Conservation (phyloP, 108 stramenopile genomes). For the Conticribra guillardii region DNA sequence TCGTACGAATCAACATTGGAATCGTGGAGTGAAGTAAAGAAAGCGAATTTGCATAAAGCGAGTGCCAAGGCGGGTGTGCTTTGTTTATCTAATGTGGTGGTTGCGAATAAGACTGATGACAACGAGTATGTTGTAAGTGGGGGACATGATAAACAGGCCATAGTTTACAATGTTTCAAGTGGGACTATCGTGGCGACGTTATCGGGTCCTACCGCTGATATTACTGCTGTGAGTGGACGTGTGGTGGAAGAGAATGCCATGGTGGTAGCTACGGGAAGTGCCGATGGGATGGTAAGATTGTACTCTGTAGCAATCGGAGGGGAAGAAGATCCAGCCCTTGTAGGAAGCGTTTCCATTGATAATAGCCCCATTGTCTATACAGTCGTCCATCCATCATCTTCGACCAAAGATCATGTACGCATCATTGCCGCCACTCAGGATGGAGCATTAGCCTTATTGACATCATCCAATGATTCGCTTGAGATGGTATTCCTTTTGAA, state of each 20-base stretch:
- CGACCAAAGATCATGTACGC: not conserved
- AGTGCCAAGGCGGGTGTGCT: slow-evolving; percentile 57
- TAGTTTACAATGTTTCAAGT: slow-evolving; percentile 60
- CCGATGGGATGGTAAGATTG: slow-evolving; percentile 24
- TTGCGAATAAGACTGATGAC: not conserved
- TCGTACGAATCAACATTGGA: slow-evolving; percentile 10
- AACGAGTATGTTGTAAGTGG: slow-evolving; percentile 57
- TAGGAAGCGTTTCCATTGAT: slow-evolving; percentile 13
- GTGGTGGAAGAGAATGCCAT: slow-evolving; percentile 16
- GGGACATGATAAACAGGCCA: slow-evolving; percentile 74
- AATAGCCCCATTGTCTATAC: too few species aligned
- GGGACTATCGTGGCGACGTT: slow-evolving; percentile 58
- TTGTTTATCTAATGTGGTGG: slow-evolving; percentile 15
- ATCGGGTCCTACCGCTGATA: slow-evolving; percentile 6
- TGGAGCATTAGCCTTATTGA: not conserved
- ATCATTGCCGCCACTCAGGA: not conserved
- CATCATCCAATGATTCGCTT: too few species aligned
- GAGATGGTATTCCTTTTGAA: not conserved
- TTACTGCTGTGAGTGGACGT: slow-evolving; percentile 34
- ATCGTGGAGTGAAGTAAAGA: slow-evolving; percentile 33
- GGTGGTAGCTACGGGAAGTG: slow-evolving; percentile 30
- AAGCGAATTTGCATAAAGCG: slow-evolving; percentile 61
- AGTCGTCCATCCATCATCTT: not conserved
- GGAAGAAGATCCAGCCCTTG: not conserved
- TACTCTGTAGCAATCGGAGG: slow-evolving; percentile 18